These are phyloP conservation scores for Oryza nivara DNA, from an alignment of 176 grass and related monocot species.

Conservation along the genomic window DNA sequence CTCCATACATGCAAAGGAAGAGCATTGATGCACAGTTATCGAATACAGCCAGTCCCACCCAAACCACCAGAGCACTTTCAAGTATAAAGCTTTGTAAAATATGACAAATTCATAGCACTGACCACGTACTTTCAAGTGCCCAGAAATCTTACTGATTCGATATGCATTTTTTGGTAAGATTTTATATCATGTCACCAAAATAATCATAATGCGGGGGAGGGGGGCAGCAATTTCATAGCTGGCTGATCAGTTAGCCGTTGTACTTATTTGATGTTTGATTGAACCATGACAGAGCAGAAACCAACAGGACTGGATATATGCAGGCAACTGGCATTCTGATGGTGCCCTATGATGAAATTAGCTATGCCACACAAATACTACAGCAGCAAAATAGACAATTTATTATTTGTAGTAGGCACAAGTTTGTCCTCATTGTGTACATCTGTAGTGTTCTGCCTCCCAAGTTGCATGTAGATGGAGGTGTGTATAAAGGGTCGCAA, in stretches of 20 bases:
- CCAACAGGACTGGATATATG: neutral
- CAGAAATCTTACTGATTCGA: neutral
- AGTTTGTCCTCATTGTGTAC: neutral
- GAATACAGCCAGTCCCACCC: neutral
- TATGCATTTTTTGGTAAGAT: too few relatives aligned
- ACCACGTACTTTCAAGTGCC: neutral
- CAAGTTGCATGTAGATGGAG: neutral
- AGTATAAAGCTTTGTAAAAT: neutral
- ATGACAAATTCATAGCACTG: neutral
- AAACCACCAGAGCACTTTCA: neutral
- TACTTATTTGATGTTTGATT: neutral
- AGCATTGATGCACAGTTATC: neutral
- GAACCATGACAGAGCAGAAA: neutral
- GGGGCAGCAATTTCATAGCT: neutral
- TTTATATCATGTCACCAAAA: neutral
- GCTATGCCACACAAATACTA: neutral
- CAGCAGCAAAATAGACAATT: neutral
- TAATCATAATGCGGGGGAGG: neutral
- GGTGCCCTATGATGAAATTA: neutral
- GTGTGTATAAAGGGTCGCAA: neutral
- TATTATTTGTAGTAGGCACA: neutral
- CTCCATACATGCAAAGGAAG: constrained; percentile 5
- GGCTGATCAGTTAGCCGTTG: neutral
- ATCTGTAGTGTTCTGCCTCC: neutral
- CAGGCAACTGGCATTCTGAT: neutral